Percentiles rank a stretch among this genome's conserved stretches.
These are phyloP conservation scores for Thelonectria discophora DNA, from an alignment of 2,329 filamentous ascomycete genomes.

Conservation along the genomic window DNA sequence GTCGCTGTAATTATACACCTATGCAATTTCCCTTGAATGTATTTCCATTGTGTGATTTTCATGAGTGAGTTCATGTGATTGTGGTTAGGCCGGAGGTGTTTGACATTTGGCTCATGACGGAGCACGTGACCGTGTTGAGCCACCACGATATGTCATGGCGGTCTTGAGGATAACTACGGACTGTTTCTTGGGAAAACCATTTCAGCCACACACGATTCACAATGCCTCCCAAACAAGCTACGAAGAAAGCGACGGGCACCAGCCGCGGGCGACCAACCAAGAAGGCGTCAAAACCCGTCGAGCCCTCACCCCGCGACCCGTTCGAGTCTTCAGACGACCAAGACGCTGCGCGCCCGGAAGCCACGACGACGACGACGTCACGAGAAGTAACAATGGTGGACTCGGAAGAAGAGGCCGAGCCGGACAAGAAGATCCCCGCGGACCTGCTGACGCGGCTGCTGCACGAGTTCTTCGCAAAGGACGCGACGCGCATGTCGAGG, in stretches of 20 bases:
- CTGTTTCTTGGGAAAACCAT: neutral
- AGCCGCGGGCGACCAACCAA: constrained; percentile 49
- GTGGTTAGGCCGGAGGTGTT: no score
- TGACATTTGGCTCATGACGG: constrained; percentile 9
- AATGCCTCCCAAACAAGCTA: constrained; percentile 54
- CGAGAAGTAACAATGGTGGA: constrained; percentile 37
- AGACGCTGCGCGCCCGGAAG: constrained; percentile 4
- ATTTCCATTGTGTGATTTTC: neutral
- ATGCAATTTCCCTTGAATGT: constrained; percentile 62
- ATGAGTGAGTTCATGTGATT: no score
- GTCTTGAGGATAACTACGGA: neutral
- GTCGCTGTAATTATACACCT: constrained; percentile 71
- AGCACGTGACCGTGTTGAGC: no score
- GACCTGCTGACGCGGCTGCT: constrained; percentile 80
- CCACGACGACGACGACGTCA: constrained; percentile 24
- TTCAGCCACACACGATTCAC: neutral
- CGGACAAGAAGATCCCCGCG: constrained; percentile 68
- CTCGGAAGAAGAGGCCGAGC: constrained; percentile 47
- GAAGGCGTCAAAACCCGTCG: constrained; percentile 34
- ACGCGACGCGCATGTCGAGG: constrained; percentile 76
- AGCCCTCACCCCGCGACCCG: constrained; percentile 46
- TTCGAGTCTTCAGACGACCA: constrained; percentile 49
- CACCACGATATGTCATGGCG: no score
- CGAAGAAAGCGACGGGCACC: constrained; percentile 43
- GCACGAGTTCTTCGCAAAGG: constrained; percentile 79